Conservation (phyloP, 352 stramenopile species). For the Pythium grandisporangium region DNA sequence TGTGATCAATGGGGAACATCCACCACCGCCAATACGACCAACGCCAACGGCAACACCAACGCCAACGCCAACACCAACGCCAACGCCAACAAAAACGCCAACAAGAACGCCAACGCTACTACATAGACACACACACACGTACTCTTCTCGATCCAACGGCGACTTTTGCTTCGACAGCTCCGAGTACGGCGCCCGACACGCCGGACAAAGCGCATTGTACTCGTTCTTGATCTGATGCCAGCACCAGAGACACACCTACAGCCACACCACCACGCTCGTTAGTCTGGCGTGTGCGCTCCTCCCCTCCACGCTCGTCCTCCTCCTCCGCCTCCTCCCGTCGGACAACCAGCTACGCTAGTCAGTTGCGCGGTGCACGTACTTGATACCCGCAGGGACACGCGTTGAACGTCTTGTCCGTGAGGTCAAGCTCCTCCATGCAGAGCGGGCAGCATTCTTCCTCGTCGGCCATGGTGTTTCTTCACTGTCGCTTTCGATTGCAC, state of each 20-base stretch:
- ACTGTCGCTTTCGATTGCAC: too few species aligned
- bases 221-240: constrained; percentile 99
- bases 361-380: constrained; percentile 29
- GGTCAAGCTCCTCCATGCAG: constrained; percentile 98
- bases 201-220: constrained; percentile 96
- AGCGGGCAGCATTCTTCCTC: constrained; percentile 94
- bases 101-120: too few species aligned
- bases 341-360: too few species aligned
- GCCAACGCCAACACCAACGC: too few species aligned
- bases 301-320: too few species aligned
- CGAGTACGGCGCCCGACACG: constrained; percentile 95
- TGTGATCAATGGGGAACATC: not conserved
- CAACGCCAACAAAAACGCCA: too few species aligned
- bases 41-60: too few species aligned
- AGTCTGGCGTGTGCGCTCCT: too few species aligned
- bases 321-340: too few species aligned
- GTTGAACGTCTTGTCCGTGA: constrained; percentile 98
- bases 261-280: not conserved
- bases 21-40: too few species aligned
- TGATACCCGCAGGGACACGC: constrained; percentile 98
- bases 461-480: constrained; percentile 58
- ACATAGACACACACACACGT: not conserved
- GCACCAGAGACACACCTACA: constrained; percentile 98
- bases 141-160: constrained; percentile 95
- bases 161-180: constrained; percentile 87